A percentile compares a stretch with the other conserved stretches of the same genome.
These are phyloP conservation scores for Cladophialophora immunda DNA, from an alignment of 2,329 filamentous ascomycete genomes.

Conservation along the genomic window DNA sequence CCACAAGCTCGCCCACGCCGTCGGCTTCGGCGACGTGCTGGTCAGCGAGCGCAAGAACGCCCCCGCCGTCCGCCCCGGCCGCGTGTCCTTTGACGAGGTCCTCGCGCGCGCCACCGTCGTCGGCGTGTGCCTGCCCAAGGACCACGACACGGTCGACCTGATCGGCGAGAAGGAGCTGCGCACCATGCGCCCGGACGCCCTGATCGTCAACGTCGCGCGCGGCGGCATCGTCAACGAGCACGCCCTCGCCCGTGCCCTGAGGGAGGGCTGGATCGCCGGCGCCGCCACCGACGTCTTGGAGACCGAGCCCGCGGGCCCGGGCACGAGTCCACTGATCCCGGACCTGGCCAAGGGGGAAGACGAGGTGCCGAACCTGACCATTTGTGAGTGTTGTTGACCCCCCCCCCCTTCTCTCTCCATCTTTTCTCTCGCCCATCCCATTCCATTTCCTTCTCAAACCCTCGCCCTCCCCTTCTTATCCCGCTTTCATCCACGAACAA, in stretches of 20 bases:
- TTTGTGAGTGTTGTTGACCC: constrained; percentile 41
- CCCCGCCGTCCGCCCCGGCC: constrained; percentile 25
- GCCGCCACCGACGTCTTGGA: constrained; percentile 62
- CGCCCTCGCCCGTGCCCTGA: constrained; percentile 57
- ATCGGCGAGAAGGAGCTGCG: constrained; percentile 52
- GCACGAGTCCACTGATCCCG: constrained; percentile 54
- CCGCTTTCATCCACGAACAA: background rate
- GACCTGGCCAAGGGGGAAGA: constrained; percentile 47
- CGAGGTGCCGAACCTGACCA: constrained; percentile 58
- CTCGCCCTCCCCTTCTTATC: background rate
- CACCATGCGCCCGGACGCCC: constrained; percentile 54
- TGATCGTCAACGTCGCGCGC: constrained; percentile 60
- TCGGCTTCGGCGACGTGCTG: constrained; percentile 59
- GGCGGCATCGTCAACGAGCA: constrained; percentile 62
- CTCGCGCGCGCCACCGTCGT: constrained; percentile 45
- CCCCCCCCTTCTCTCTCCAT: background rate
- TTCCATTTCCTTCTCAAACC: background rate
- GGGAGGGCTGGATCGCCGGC: constrained; percentile 55
- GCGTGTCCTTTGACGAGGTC: constrained; percentile 44
- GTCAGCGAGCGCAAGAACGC: constrained; percentile 57
- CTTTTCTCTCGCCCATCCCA: background rate
- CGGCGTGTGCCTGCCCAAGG: constrained; percentile 46
- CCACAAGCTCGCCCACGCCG: constrained; percentile 52
- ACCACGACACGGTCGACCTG: constrained; percentile 46
- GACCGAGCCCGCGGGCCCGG: constrained; percentile 56